Conservation (phyloP, 768 basidiomycete species). For the Mrakia blollopis region DNA sequence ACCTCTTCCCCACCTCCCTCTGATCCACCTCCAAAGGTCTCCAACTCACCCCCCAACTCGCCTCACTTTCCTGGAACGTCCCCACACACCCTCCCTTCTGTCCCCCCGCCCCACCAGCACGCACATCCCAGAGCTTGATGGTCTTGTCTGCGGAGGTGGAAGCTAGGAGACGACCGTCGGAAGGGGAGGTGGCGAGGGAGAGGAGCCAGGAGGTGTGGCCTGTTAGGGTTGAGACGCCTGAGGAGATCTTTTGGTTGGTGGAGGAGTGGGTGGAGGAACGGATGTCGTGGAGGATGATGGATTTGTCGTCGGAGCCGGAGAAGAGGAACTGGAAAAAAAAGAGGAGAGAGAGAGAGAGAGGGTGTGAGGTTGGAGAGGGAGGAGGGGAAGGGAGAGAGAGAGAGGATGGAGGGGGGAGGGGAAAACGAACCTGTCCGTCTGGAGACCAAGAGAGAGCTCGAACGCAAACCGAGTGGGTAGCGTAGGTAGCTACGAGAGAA, state of each 20-base stretch:
- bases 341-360: conserved; percentile 5
- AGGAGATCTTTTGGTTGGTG: conserved; percentile 53
- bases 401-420: too few species aligned
- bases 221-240: conserved; percentile 69
- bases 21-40: conserved; percentile 25
- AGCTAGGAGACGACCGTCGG: conserved; percentile 62
- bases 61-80: conserved; percentile 16
- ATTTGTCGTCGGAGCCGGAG: conserved; percentile 88
- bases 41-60: conserved; percentile 30
- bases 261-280: conserved; percentile 49
- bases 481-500: conserved; percentile 63
- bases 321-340: conserved; percentile 61
- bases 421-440: conserved; percentile 64
- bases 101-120: conserved; percentile 28
- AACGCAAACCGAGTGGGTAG: conserved; percentile 84
- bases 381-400: neutral
- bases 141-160: conserved; percentile 75
- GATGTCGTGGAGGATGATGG: conserved; percentile 84
- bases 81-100: conserved; percentile 29
- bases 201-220: conserved; percentile 92
- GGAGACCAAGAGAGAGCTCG: conserved; percentile 83
- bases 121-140: conserved; percentile 79
- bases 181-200: conserved; percentile 68
- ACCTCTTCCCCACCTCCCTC: conserved; percentile 30
- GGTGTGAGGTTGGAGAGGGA: neutral